phyloP scores from a whole-genome alignment of 2,329 filamentous ascomycete species.

The Penicillium sp. region DNA sequence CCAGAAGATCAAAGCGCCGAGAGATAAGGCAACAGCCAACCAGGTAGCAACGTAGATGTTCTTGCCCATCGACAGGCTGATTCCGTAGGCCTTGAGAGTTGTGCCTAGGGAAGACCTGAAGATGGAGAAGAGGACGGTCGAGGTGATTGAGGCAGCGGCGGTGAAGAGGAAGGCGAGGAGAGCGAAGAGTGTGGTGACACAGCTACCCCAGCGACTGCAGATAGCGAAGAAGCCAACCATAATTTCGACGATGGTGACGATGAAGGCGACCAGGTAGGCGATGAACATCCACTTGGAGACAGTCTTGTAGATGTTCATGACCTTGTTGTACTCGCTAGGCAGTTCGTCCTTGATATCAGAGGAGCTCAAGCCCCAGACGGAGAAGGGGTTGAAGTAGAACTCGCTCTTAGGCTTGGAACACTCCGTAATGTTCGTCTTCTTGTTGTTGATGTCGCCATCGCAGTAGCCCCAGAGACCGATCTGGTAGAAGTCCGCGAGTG shows the following conservation, averaged over 20 bases:
- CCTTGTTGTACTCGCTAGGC: conserved; percentile 68
- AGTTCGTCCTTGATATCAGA: conserved; percentile 66
- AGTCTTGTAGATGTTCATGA: conserved; percentile 74
- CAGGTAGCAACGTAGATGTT: conserved; percentile 75
- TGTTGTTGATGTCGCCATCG: conserved; percentile 62
- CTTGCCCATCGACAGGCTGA: conserved; percentile 69
- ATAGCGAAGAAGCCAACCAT: conserved; percentile 80
- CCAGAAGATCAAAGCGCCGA: conserved; percentile 86
- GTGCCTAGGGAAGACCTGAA: conserved; percentile 72
- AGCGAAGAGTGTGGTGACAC: conserved; percentile 79
- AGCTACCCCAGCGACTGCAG: conserved; percentile 80
- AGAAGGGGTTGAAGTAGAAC: conserved; percentile 77
- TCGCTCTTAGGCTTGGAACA: conserved; percentile 76
- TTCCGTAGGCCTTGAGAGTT: conserved; percentile 73
- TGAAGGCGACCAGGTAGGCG: conserved; percentile 75
- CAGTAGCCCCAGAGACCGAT: conserved; percentile 90
- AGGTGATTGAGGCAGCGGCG: conserved; percentile 71
- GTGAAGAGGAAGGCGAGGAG: conserved; percentile 62
- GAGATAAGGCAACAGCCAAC: conserved; percentile 78
- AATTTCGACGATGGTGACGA: conserved; percentile 73
- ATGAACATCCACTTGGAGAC: conserved; percentile 84
- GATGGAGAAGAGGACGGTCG: conserved; percentile 74
- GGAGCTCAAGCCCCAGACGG: conserved; percentile 67
- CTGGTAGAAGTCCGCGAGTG: conserved; percentile 77
- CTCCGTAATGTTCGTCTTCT: conserved; percentile 57